Conservation (phyloP, 208 protist genomes). For the Wallacemonas sp. region DNA sequence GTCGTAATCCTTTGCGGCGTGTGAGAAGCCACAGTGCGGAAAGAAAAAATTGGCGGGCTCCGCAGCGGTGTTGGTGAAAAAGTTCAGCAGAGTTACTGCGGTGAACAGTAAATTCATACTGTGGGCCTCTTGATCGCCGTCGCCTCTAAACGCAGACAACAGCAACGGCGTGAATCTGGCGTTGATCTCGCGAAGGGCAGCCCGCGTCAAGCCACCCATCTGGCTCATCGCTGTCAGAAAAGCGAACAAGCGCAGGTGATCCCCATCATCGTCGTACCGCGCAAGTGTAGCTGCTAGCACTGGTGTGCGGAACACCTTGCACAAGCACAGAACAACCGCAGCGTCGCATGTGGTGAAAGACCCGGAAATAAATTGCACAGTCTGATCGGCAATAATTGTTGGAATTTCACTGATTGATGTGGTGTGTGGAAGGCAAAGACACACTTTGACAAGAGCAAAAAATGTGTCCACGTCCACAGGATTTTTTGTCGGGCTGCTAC, state of each 20-base stretch:
- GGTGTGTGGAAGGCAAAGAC: background rate
- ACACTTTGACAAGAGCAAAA: background rate
- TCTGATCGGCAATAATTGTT: constrained; percentile 22
- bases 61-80: background rate
- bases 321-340: background rate
- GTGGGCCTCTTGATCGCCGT: constrained; percentile 20
- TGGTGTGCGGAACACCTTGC: background rate
- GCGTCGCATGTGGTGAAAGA: background rate
- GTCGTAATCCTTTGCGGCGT: background rate
- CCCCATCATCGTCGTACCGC: constrained; percentile 21
- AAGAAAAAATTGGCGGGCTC: background rate
- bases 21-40: background rate
- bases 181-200: constrained; percentile 25
- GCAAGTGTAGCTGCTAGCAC: constrained; percentile 13
- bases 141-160: constrained; percentile 21
- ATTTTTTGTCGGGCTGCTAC: background rate
- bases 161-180: constrained; percentile 30
- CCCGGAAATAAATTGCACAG: constrained; percentile 12
- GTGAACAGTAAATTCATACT: constrained; percentile 27
- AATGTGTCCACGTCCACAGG: background rate
- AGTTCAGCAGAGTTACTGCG: constrained; percentile 19
- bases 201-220: constrained; percentile 14
- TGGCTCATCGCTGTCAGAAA: constrained; percentile 30
- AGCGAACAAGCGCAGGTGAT: constrained; percentile 9
- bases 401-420: constrained; percentile 4